Evolutionary conservation across 2,329 filamentous ascomycete species (phyloP).

Genomic region (Aspergillus persii): DNA sequence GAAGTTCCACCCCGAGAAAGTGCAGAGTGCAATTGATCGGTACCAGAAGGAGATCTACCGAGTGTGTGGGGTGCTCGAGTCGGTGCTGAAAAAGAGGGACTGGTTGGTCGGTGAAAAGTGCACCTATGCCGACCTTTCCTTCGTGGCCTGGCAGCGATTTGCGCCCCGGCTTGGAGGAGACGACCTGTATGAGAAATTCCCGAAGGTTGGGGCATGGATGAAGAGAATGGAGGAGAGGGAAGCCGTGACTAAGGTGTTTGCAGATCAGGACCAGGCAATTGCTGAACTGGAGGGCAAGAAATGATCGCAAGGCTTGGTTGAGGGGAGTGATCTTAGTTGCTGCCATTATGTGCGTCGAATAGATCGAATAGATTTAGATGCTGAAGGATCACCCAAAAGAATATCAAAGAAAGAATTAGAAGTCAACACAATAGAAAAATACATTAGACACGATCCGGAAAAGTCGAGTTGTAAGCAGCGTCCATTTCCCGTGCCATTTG

Average conservation of each 20-base stretch:
- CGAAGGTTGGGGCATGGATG: neutral
- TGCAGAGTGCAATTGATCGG: slow-evolving; percentile 44
- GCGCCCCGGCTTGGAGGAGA: neutral
- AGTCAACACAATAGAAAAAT: too few relatives aligned
- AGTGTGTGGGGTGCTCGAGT: neutral
- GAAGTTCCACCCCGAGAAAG: slow-evolving; percentile 42
- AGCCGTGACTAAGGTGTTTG: neutral
- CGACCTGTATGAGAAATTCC: neutral
- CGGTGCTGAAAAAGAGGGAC: neutral
- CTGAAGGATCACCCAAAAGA: neutral
- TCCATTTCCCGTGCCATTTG: slow-evolving; percentile 25
- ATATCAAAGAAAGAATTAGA: too few relatives aligned
- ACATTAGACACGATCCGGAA: neutral
- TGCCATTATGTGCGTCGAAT: neutral
- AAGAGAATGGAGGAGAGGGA: neutral
- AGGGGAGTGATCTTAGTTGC: neutral
- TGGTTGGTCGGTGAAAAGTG: neutral
- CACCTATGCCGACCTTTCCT: neutral
- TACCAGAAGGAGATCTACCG: slow-evolving; percentile 43
- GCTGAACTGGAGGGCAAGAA: neutral
- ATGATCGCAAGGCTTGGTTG: neutral
- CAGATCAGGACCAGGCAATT: neutral
- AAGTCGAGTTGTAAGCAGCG: slow-evolving; percentile 18
- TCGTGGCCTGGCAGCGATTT: neutral
- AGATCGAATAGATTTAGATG: neutral